Evolutionary conservation across 2,329 filamentous ascomycete species (phyloP), one percentile per base, ranked within the genome.

Genomic region (Fusarium coicis): DNA sequence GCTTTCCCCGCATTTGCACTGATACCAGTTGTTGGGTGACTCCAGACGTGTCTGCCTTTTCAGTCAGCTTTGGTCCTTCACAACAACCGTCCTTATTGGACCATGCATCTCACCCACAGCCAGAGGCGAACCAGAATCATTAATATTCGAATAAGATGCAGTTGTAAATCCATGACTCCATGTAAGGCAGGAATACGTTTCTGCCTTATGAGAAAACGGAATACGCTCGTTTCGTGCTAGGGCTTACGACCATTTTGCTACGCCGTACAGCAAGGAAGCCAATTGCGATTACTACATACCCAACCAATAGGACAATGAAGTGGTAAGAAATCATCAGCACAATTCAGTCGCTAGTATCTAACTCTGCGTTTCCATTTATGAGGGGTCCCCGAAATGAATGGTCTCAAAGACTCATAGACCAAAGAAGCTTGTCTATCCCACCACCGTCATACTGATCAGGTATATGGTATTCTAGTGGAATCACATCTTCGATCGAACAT

Each of bases 341-440:
- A 11, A 1, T 8, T 21, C n/a, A 37, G 7, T 26, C 7, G 14
- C 18, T 37, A 10, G 18, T 16, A 21, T 37, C 18, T 3, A 26
- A 28, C 3, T 37, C 7, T 21, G 4, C n/a, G 2, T 21, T 21
- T 26, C 12, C 18, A 5, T 21, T 3, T 15, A 16, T 15, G n/a
- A 26, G 12, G 3, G 5, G 12, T 12, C 9, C 12, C 12, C 10
- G 14, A 5, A 49, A 21, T 18, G 28, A 32, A 44, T 4, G 9
- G 8, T 8, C 18, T 28, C 28, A 47, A 16, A 68, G 43, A 4
- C 42, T 53, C 65, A 68, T 63, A 3, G 55, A 54, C 43, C 54
- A 44, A 7, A 68, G 55, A 15, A 68, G n/a, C 7, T 68, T 62
- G 15, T 68, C 63, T n/a, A 68, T 42, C 2, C 65, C 65, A 26